Evolutionary conservation across 306 rosid genomes (phyloP).

Genomic region (Citrullus mucosospermus): DNA sequence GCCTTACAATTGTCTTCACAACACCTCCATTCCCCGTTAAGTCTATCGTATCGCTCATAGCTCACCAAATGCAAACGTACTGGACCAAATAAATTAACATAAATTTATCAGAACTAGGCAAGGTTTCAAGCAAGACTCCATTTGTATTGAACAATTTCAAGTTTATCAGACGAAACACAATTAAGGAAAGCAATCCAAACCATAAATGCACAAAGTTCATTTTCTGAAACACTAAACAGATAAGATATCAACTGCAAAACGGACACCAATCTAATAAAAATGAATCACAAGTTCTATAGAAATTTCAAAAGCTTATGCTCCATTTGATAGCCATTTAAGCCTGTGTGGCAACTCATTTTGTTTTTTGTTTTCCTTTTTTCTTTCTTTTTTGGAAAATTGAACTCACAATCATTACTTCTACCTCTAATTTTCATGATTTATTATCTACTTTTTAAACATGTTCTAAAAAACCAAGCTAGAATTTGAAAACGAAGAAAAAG

Average conservation of each 20-base stretch:
- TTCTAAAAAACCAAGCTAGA: no score
- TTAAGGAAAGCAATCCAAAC: background rate
- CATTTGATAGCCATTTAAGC: no score
- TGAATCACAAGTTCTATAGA: background rate
- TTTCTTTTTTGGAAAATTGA: no score
- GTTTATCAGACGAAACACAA: background rate
- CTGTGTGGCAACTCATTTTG: no score
- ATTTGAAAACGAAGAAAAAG: no score
- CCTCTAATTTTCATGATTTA: no score
- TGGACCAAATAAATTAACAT: constrained; percentile 3
- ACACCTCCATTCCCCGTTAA: constrained; percentile 91
- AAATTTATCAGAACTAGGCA: background rate
- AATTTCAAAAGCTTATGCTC: background rate
- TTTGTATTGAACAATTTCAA: background rate
- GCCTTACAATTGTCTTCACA: constrained; percentile 57
- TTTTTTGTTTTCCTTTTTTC: no score
- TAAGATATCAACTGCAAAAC: background rate
- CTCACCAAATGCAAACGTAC: constrained; percentile 24
- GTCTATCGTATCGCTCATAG: constrained; percentile 72
- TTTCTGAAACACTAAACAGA: background rate
- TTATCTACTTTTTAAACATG: no score
- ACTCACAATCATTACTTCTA: no score
- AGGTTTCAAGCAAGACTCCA: background rate
- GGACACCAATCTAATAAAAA: background rate
- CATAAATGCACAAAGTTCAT: background rate